phyloP scores from a whole-genome alignment of 805 yeast species.

The Lachancea waltii region DNA sequence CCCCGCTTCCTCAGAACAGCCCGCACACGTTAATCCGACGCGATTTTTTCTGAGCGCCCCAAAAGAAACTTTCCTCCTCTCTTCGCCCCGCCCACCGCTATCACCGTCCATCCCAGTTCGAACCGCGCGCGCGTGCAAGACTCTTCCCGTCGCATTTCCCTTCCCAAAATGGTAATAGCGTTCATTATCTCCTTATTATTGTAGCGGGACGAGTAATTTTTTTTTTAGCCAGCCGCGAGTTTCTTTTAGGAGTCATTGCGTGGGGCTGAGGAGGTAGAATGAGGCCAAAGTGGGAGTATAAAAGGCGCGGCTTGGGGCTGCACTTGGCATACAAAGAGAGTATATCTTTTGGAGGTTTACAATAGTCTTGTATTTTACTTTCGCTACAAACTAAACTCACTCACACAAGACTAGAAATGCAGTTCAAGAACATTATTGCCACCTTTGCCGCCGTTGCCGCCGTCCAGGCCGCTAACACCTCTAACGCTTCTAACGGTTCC shows the following conservation, averaged over 20 bases:
- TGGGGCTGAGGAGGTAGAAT: too few species aligned
- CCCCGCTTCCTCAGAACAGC: too few species aligned
- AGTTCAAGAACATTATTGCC: slow-evolving; percentile 62
- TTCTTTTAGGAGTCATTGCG: too few species aligned
- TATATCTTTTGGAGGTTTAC: background rate
- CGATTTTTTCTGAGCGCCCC: too few species aligned
- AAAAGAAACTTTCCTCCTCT: too few species aligned
- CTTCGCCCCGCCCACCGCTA: background rate
- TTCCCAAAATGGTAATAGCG: background rate
- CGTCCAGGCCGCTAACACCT: slow-evolving; percentile 53
- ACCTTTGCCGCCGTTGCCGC: slow-evolving; percentile 66
- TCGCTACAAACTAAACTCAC: too few species aligned
- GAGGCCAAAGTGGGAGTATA: background rate
- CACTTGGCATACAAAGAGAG: background rate
- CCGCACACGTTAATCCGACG: too few species aligned
- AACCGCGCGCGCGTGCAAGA: too few species aligned
- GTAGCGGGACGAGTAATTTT: background rate
- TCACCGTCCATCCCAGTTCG: too few species aligned
- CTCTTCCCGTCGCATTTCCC: background rate
- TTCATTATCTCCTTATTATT: background rate
- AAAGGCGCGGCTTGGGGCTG: background rate
- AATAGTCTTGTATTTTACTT: background rate
- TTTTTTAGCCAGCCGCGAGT: background rate
- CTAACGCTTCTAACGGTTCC: slow-evolving; percentile 39
- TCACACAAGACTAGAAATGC: slow-evolving; percentile 46